A percentile compares a stretch with the other conserved stretches of the same genome.
phyloP scores from a whole-genome alignment of 306 rosid species.

The Castanea mollissima region DNA sequence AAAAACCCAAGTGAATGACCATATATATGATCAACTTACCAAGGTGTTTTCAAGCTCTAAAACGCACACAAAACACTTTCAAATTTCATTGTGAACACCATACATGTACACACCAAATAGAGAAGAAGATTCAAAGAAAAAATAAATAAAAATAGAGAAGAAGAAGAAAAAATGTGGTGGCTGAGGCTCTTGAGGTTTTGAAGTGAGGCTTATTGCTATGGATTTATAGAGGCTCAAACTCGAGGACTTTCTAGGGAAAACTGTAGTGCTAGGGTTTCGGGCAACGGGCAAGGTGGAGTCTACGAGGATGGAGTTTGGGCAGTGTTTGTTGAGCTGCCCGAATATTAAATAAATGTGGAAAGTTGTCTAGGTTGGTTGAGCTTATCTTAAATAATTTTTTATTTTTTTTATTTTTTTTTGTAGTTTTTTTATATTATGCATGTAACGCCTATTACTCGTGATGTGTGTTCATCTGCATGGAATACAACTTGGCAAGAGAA shows the following conservation, averaged over 20 bases:
- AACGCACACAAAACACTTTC: no score
- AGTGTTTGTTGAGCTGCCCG: conserved; percentile 28
- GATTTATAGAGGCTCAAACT: conserved; percentile 16
- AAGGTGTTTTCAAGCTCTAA: not conserved
- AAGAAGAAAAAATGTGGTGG: not conserved
- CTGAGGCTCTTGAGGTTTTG: not conserved
- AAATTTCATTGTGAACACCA: not conserved
- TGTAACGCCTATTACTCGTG: not conserved
- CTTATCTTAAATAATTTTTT: not conserved
- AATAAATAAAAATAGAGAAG: not conserved
- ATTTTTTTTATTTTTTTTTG: not conserved
- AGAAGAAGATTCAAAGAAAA: not conserved
- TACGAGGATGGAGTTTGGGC: not conserved
- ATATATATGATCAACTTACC: not conserved
- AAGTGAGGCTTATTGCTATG: not conserved
- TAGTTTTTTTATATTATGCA: not conserved
- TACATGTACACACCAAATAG: not conserved
- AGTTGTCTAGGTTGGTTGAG: conserved; percentile 14
- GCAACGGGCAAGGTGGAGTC: conserved; percentile 29
- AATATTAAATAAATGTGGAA: conserved; percentile 18
- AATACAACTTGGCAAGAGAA: not conserved
- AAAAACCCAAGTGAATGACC: not conserved
- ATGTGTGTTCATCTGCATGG: not conserved
- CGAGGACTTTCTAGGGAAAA: conserved; percentile 26
- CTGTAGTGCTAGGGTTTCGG: conserved; percentile 27